These are phyloP conservation scores for Rasamsonia emersonii DNA, from an alignment of 2,329 filamentous ascomycete species.

Conservation along the genomic window DNA sequence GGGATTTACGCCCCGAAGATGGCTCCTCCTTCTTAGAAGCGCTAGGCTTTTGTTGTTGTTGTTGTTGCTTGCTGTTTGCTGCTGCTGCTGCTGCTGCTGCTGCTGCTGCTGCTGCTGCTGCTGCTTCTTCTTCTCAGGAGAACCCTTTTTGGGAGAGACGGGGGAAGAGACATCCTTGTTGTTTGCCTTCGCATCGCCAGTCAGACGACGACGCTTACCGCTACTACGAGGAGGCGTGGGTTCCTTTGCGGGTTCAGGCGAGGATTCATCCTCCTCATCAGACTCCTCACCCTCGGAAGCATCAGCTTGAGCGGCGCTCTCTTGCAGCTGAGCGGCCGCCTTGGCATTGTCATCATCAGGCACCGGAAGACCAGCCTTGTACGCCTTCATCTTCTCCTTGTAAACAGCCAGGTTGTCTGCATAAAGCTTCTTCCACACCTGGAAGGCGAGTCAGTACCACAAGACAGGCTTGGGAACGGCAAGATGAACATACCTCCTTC, in stretches of 20 bases:
- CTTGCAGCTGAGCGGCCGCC: slow-evolving; percentile 33
- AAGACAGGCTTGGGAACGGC: neutral
- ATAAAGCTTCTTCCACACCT: slow-evolving; percentile 52
- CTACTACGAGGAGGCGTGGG: slow-evolving; percentile 35
- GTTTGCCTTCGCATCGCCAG: slow-evolving; percentile 23
- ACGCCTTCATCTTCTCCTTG: slow-evolving; percentile 46
- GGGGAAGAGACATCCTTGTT: slow-evolving; percentile 24
- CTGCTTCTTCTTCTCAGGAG: slow-evolving; percentile 25
- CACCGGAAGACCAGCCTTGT: slow-evolving; percentile 44
- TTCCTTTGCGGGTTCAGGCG: slow-evolving; percentile 31
- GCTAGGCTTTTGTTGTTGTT: no score
- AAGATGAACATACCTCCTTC: slow-evolving; percentile 51
- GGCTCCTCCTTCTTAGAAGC: no score
- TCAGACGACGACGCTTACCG: slow-evolving; percentile 37
- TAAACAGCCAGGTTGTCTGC: slow-evolving; percentile 48
- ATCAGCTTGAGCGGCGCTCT: slow-evolving; percentile 32
- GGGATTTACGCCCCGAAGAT: no score
- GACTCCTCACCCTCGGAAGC: slow-evolving; percentile 27
- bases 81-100: no score
- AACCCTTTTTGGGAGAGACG: slow-evolving; percentile 28
- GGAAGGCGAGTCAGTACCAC: slow-evolving; percentile 5
- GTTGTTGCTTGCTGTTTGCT: slow-evolving; percentile 19
- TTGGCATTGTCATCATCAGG: slow-evolving; percentile 37
- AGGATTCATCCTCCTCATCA: slow-evolving; percentile 20
- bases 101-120: slow-evolving; percentile 11